Base-by-base conservation (phyloP, 208 protist species). In the Leptomonas pyrrhocoris region DNA sequence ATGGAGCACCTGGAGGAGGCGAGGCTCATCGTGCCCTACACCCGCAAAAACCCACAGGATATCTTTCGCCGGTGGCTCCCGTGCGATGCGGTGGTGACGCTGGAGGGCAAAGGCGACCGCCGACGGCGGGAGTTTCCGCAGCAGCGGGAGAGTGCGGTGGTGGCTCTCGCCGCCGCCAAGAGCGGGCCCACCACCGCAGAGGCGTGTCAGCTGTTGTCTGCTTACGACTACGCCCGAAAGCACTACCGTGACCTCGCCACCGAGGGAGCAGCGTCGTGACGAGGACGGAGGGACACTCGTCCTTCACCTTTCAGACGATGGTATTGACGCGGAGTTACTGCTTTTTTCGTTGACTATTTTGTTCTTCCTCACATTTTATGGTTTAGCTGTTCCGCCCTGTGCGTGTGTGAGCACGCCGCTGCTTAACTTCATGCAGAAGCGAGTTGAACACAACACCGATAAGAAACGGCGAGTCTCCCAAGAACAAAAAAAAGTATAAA, bases 1-100 rank as follows among this genome's bases (percentile, higher is more conserved):
- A 79, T 94, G 79, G 91, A 94, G 70, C 84, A 94, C 72, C 70
- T 96, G 59, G 84, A 90, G 69, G 88, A 85, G 77, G 79, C 86
- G 25, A 87, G 83, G 60, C 74, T 96, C 28, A 45, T 93, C 13
- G 88, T 96, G 51, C 88, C 88, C 58, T 96, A 84, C 86, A 82
- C 81, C 11, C 88, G 88, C n/a, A 95, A 95, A 64, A 90, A 86
- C 45, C 73, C 83, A 8, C 43, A 49, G 9, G 49, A 71, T 28
- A 58, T 77, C 25, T 89, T 84, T 49, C 50, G 36, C 5, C 65
- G 72, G 11, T 89, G 83, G 80, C 73, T 89, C 2, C 83, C 83
- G 23, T 65, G 55, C 31, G 49, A 53, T 4, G 40, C 16, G 16
- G 19, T 18, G 15, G 38, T 11, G 38, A 19, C 19, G 49, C 46